Evolutionary conservation across 1,284 basidiomycete species (phyloP).

Genomic region (Ganoderma lucidum): DNA sequence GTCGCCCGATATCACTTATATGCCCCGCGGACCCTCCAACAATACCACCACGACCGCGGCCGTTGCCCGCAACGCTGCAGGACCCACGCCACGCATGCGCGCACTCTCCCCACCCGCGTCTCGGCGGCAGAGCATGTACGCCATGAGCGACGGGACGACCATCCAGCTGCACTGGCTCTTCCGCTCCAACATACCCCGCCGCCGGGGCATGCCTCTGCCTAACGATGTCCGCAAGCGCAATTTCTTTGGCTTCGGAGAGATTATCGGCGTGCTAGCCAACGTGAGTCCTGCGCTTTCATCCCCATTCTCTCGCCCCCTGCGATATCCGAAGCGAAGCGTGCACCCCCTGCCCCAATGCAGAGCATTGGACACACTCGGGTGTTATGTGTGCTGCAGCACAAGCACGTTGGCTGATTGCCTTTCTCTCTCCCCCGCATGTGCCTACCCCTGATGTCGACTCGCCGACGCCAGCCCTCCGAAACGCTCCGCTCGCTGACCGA

Average conservation of each 20-base stretch:
- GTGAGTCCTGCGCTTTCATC: conserved; percentile 50
- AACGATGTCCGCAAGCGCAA: conserved; percentile 68
- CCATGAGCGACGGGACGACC: conserved; percentile 31
- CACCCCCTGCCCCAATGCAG: neutral
- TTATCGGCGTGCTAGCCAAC: conserved; percentile 78
- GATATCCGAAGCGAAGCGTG: neutral
- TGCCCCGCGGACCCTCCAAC: conserved; percentile 34
- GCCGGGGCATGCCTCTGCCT: conserved; percentile 64
- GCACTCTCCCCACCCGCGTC: conserved; percentile 35
- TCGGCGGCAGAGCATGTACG: conserved; percentile 38
- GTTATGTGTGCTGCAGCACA: conserved; percentile 5
- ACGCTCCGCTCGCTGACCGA: conserved; percentile 82
- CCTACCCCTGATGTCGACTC: neutral
- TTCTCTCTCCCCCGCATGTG: conserved; percentile 17
- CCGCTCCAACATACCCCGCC: conserved; percentile 72
- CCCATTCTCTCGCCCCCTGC: neutral
- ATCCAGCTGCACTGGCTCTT: conserved; percentile 70
- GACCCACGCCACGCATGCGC: conserved; percentile 35
- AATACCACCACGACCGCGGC: conserved; percentile 28
- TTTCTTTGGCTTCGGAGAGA: conserved; percentile 82
- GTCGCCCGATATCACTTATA: conserved; percentile 22
- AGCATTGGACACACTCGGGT: neutral
- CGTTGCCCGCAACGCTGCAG: conserved; percentile 27
- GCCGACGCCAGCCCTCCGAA: conserved; percentile 66
- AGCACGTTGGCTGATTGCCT: conserved; percentile 25